Evolutionary conservation across 1,284 basidiomycete species (phyloP), one percentile per base, ranked within the genome.

Genomic region (Boletellus deceptivus): DNA sequence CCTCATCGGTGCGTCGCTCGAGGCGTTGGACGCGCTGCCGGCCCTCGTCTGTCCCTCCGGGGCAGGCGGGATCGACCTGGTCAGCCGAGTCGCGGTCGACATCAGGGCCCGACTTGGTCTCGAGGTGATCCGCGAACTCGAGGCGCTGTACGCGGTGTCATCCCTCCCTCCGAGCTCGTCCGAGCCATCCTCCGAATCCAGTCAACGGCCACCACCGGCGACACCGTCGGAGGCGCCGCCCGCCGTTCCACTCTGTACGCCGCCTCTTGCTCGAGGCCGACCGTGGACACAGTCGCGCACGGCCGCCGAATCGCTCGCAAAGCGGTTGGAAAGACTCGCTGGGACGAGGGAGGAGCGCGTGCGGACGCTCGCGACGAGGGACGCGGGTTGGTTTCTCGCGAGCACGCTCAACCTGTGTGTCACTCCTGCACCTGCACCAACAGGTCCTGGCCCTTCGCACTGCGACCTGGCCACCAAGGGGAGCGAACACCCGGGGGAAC

Each of bases 371-470:
- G 55, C 53, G 5, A 64, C 45, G 33, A 55, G 59, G 36, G 67
- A 69, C 18, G 53, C 59, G 2, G 60, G 57, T 0, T 65, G 64
- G 65, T 57, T 63, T 29, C 63, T 65, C 42, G 61, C 57, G 10
- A 62, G 54, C 42, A 51, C 55, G 24, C 67, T 69, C 49, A 52
- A 53, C 18, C 48, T 67, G 11, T 63, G 60, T 16, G 49, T 60
- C 27, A 29, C 54, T 2, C 40, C 35, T 24, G 7, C 33, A 2
- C 37, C 42, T 17, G 18, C 22, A 3, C 20, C 9, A 8, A 10
- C 18, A 17, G 42, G 17, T 11, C 31, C 40, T 24, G 10, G 16
- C 20, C 36, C 35, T 17, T 17, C 14, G 2, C 25, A 20, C 13
- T 20, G 35, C 27, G 25, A 29, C 3, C 25, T 25, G 8, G 36